Evolutionary conservation across 2,329 filamentous ascomycete genomes (phyloP), one percentile per base, ranked within the genome.

Genomic region (Penicillium sp.): DNA sequence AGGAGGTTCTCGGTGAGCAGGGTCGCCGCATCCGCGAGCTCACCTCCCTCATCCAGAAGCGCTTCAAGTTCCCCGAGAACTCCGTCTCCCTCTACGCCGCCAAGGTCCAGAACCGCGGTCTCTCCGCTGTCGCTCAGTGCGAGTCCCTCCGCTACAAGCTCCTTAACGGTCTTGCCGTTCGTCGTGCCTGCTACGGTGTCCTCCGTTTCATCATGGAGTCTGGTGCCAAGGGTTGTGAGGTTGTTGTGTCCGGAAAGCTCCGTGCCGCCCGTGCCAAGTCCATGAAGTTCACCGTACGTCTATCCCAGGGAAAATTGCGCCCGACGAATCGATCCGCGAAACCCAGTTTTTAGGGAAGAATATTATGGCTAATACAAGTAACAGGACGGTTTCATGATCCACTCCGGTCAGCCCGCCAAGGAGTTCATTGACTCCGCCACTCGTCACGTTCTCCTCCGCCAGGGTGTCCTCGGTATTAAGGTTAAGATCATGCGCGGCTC

Each of bases 51-150:
- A 99, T 99, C 87, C 95, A 99, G 87, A 97, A 99, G 90, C 92
- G 94, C 78, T 99, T 99, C 91, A 97, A 97, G 87, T 99, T 99
- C 89, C 93, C 94, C 82, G 93, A 97, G 86, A 97, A 97, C 90
- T 95, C 90, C 73, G 94, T 99, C 80, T 97, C 94, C 69, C 92
- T 99, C 77, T 99, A 99, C 82, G 94, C 94, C 83, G 95, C 94
- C 82, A 99, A 99, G 89, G 94, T 99, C 78, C 94, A 97, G 87
- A 97, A 97, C 87, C 93, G 94, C 79, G 94, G 94, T 90, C 92
- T 99, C 71, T 97, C 93, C 75, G 94, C 94, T 78, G 94, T 99
- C 82, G 94, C 94, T 76, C 94, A 99, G 87, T 99, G 94, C 91
- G 94, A 99, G 86, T 97, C 93, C 71, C 92, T 99, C 79, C 90